These are phyloP conservation scores for Megacollybia marginata DNA, from an alignment of 768 basidiomycete genomes.

Conservation along the genomic window DNA sequence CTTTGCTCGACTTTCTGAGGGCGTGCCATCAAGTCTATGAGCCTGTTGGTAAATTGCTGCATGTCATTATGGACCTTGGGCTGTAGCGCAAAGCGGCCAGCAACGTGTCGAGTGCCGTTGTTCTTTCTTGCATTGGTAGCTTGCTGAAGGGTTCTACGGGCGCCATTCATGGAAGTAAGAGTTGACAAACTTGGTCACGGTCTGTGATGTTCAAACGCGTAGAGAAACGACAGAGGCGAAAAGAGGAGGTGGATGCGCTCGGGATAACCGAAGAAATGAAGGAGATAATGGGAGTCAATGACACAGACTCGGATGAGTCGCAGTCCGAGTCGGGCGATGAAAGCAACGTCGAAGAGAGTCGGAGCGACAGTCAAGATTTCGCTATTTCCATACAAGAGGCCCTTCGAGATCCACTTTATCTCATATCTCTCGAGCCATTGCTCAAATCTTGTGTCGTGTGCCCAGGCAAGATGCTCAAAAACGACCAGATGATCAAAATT, in stretches of 20 bases:
- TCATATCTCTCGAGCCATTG: slow-evolving; percentile 47
- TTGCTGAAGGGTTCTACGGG: no score
- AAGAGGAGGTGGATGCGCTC: slow-evolving; percentile 57
- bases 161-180: no score
- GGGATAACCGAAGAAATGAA: slow-evolving; percentile 59
- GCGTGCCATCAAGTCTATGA: no score
- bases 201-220: slow-evolving; percentile 71
- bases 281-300: slow-evolving; percentile 57
- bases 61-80: no score
- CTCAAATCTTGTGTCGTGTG: slow-evolving; percentile 59
- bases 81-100: no score
- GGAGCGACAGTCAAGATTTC: slow-evolving; percentile 13
- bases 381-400: slow-evolving; percentile 25
- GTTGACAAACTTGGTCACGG: not conserved
- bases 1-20: no score
- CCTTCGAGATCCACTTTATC: slow-evolving; percentile 51
- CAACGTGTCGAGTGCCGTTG: no score
- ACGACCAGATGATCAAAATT: slow-evolving; percentile 40
- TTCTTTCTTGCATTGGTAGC: no score
- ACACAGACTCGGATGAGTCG: slow-evolving; percentile 73
- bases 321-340: slow-evolving; percentile 42
- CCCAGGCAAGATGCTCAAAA: slow-evolving; percentile 67
- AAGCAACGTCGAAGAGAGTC: slow-evolving; percentile 17
- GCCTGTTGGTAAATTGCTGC: no score
- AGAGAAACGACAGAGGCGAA: slow-evolving; percentile 55